Base-by-base conservation (phyloP, 148 eudicot genomes). In the Heliamphora exappendiculata region DNA sequence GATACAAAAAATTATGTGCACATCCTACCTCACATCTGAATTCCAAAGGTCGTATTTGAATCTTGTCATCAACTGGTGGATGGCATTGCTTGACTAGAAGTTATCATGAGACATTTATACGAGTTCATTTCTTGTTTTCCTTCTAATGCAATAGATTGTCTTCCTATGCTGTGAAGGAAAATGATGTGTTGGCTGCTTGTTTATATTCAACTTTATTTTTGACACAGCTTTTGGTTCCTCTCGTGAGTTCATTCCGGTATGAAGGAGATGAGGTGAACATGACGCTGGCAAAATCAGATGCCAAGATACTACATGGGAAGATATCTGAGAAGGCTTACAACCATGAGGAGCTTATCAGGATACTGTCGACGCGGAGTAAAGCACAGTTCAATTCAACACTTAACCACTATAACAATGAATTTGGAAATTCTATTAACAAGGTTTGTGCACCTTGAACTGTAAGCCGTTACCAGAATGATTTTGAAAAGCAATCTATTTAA, bases 331-430 rank as follows among this genome's bases (percentile, higher is more conserved):
- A 92, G 84, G 87, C 89, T 63, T 92, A 84, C 80, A 79, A 76
- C 29, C 89, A 94, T 67, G 98, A 94, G 11, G 98, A 94, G 79
- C 53, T 94, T 37, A 80, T 94, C 57, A 88, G 97, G 79, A 92
- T 94, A 82, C 73, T 90, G 55, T 74, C 88, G 17, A 92, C 96
- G 33, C 85, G 98, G 76, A 92, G 97, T 89, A 92, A 90, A 82
- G 91, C 98, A 63, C 97, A 94, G 79, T 92, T 92, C 22, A 88
- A 82, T 79, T 96, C 97, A 50, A 90, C 97, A 7, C 88, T 94
- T 34, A 92, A 94, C 87, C 85, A 86, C 75, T 94, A 90, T 78
- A 94, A 90, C 78, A 82, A 94, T 82, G 85, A 82, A 17, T 82
- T 75, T 68, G 97, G 97, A 41, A 87, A 90, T 80, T 86, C 90